phyloP scores from a whole-genome alignment of 2,329 filamentous ascomycete genomes.

The Dactylonectria estremocensis region DNA sequence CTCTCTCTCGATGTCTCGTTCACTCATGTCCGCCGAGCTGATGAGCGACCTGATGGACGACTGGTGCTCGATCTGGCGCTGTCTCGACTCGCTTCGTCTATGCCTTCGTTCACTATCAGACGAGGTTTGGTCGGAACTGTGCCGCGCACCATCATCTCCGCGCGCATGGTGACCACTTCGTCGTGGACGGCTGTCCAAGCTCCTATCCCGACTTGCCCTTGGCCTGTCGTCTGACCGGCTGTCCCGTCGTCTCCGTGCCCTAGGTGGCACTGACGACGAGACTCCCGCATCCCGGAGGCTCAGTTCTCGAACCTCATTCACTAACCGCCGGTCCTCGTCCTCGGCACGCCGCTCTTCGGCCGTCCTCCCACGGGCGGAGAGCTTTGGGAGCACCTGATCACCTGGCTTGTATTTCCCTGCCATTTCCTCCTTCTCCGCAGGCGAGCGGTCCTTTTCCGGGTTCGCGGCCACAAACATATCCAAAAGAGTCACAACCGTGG shows the following conservation, averaged over 20 bases:
- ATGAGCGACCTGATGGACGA: slow-evolving; percentile 89
- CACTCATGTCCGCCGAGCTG: slow-evolving; percentile 83
- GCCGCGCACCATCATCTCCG: slow-evolving; percentile 45
- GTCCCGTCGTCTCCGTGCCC: slow-evolving; percentile 50
- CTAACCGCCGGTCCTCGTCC: slow-evolving; percentile 77
- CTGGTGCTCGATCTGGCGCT: slow-evolving; percentile 86
- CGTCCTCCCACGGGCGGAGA: slow-evolving; percentile 66
- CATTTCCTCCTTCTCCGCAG: slow-evolving; percentile 83
- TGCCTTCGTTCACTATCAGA: slow-evolving; percentile 53
- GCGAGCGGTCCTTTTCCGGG: slow-evolving; percentile 79
- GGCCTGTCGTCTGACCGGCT: slow-evolving; percentile 54
- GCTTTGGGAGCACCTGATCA: slow-evolving; percentile 81
- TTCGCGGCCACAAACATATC: slow-evolving; percentile 90
- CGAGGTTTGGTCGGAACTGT: slow-evolving; percentile 56
- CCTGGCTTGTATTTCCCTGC: slow-evolving; percentile 83
- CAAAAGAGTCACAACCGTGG: slow-evolving; percentile 88
- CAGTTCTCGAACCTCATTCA: slow-evolving; percentile 80
- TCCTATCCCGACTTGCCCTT: slow-evolving; percentile 52
- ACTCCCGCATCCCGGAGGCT: slow-evolving; percentile 80
- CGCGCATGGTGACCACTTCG: slow-evolving; percentile 44
- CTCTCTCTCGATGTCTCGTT: slow-evolving; percentile 86
- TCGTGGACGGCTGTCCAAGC: slow-evolving; percentile 51
- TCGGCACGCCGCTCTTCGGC: slow-evolving; percentile 69
- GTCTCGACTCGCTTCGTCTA: slow-evolving; percentile 63
- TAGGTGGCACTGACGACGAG: slow-evolving; percentile 53